Percentiles rank a stretch among this genome's conserved stretches.
Evolutionary conservation across 495 filamentous ascomycete species (phyloP).

Genomic region (Xylaria palmicola): DNA sequence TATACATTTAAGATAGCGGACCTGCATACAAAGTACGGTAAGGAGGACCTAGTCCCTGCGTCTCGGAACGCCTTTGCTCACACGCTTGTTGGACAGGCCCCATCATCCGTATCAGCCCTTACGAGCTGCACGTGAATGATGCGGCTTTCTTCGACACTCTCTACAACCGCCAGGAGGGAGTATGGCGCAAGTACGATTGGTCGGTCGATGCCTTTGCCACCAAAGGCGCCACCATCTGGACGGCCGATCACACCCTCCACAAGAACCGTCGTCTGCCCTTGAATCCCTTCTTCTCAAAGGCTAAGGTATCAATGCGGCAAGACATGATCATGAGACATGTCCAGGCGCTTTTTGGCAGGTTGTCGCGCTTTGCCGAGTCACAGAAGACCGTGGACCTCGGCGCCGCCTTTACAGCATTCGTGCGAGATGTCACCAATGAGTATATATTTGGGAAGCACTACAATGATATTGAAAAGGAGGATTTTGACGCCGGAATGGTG

Average conservation of each 20-base stretch:
- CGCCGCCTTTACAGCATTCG: slow-evolving; percentile 32
- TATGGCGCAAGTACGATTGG: slow-evolving; percentile 33
- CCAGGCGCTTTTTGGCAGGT: slow-evolving; percentile 23
- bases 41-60: slow-evolving; percentile 15
- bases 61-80: slow-evolving; percentile 8
- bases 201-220: slow-evolving; percentile 24
- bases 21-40: slow-evolving; percentile 24
- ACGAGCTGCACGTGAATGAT: slow-evolving; percentile 34
- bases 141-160: slow-evolving; percentile 29
- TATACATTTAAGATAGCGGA: slow-evolving; percentile 29
- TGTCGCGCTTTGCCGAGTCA: slow-evolving; percentile 16
- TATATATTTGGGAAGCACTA: slow-evolving; percentile 32
- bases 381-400: slow-evolving; percentile 28
- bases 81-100: slow-evolving; percentile 23
- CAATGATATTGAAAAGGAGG: slow-evolving; percentile 26
- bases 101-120: slow-evolving; percentile 34
- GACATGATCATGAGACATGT: slow-evolving; percentile 27
- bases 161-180: slow-evolving; percentile 29
- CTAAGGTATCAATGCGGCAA: slow-evolving; percentile 20
- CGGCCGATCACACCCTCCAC: slow-evolving; percentile 27
- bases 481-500: slow-evolving; percentile 21
- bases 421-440: slow-evolving; percentile 28
- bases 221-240: slow-evolving; percentile 17
- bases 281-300: slow-evolving; percentile 30
- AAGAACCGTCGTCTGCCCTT: slow-evolving; percentile 24